Base-by-base conservation (phyloP, 164 flowering plant genomes). In the Santalum album region DNA sequence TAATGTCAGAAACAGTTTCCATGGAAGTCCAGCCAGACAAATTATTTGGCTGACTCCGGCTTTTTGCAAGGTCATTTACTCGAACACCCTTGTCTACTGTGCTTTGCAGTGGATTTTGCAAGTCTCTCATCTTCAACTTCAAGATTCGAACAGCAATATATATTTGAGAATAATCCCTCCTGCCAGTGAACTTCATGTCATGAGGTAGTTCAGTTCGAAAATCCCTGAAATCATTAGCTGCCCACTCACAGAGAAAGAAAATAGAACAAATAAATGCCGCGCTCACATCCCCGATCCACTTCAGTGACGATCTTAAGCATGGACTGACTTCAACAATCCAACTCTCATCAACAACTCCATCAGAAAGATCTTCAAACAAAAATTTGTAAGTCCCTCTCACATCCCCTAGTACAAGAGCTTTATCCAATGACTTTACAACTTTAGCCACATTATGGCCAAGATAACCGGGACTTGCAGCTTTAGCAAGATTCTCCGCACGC, bases 241-340 rank as follows among this genome's bases (percentile, higher is more conserved):
- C 97, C 99, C 99, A 94, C 75, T 94, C 99, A 64, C 87, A 86
- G 51, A 94, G 83, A 59, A 87, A 76, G 69, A 94, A 94, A 0
- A 84, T 77, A 32, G 97, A 83, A 65, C 79, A 79, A 51, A 86
- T 24, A 51, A 83, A 64, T 25, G 96, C 71, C 55, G 57, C 53
- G 36, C 67, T 68, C 17, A 78, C 75, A 26, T 64, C 56, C n/a
- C 85, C 79, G 59, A 87, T 77, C 85, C 90, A 81, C 73, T 78
- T 86, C 72, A 94, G 57, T 11, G 90, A 80, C 60, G 91, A 74
- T 53, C 75, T 70, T 59, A 94, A 76, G 63, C 80, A 72, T 11
- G 89, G 81, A 59, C 87, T 86, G 34, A 87, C 89, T 66, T 78
- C 94, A 23, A 75, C 69, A 59, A 81, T 65, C 99, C 99, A 94